Base-by-base conservation (phyloP, 2,329 filamentous ascomycete species). In the Epichloe sp. region DNA sequence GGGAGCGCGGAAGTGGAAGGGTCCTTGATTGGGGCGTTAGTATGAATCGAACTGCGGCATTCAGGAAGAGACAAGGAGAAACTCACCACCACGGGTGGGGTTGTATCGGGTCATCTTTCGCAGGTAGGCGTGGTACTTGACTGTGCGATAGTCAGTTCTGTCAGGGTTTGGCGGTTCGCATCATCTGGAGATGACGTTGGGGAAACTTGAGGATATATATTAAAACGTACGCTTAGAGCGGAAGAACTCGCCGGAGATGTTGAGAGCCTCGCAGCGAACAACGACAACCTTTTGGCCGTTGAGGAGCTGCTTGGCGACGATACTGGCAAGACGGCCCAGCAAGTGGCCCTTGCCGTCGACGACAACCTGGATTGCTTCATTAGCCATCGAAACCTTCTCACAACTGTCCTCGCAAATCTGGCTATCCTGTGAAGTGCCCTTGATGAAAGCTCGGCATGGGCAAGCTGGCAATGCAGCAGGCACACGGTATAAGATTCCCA, bases 201-300 rank as follows among this genome's bases (percentile, higher is more conserved):
- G 31, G 3, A 31, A 31, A 11, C 2, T 26, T 4, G 26, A 15
- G 11, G 14, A 26, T 40, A 12, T 2, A 37, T 38, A 10, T 26
- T n/a, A 19, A 48, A 53, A 95, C 91, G 76, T 95, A 98, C 93
- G 86, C 86, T 98, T 98, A 65, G 91, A 85, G 75, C 93, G 89
- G 87, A 98, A 98, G 88, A 98, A 98, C 82, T 97, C 93, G 79
- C 93, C 93, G 65, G 93, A 98, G 83, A 98, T 98, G 85, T 98
- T 98, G 75, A 98, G 84, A 68, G 88, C 89, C 80, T 98, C 93
- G 78, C 87, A 94, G 81, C 93, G 88, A 73, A 98, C 93, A 66
- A 98, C 80, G 68, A 97, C 91, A 72, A 98, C 94, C 86, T 97
- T 97, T 81, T 97, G 91, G 73, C 91, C 91, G 76, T 85, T 94